Evolutionary conservation across 192 early-diverging fungal species (phyloP), one percentile per base, ranked within the genome.

Genomic region (Coemansia sp.): DNA sequence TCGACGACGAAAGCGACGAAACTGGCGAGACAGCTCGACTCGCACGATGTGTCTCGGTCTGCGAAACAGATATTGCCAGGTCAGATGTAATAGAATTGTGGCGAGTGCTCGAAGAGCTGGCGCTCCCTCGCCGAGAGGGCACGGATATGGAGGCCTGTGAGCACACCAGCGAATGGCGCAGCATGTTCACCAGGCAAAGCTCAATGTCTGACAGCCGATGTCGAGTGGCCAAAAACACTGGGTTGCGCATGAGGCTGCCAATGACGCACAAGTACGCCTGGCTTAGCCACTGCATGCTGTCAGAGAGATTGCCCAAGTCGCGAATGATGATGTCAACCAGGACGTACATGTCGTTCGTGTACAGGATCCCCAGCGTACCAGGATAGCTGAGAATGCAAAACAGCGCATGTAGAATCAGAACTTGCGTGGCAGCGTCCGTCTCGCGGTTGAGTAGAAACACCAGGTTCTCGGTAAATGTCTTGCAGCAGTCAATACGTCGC

Each of bases 361-460:
- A 97, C 69, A 95, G 89, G 39, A 92, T 88, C n/a, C 86, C 83
- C 23, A 68, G 67, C 2, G 91, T 86, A 33, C 69, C 71, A 3
- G 86, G 80, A 0, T 82, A 83, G 28, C 85, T 87, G 40, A 97
- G 86, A 48, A 97, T 77, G 34, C 83, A 70, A 42, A 87, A 84
- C 35, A 97, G 70, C 59, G 94, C 86, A 53, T 90, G 86, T 33
- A 94, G 74, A 43, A 93, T 86, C 18, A 82, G 65, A 21, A 66
- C 38, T 42, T 77, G 74, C 0, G 79, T 77, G 5, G 70, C 55
- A 0, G 74, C 73, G 67, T 77, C 86, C 84, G 94, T 88, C 24
- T 91, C 89, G 31, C 95, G 88, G 73, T 97, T 97, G 60, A 97
- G 79, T 77, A 97, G 89, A 70, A 97, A 94, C 51, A 97, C 89